A percentile compares a stretch with the other conserved stretches of the same genome.
Evolutionary conservation across 116 monocot genomes (phyloP).

Genomic region (Posidonia oceanica): DNA sequence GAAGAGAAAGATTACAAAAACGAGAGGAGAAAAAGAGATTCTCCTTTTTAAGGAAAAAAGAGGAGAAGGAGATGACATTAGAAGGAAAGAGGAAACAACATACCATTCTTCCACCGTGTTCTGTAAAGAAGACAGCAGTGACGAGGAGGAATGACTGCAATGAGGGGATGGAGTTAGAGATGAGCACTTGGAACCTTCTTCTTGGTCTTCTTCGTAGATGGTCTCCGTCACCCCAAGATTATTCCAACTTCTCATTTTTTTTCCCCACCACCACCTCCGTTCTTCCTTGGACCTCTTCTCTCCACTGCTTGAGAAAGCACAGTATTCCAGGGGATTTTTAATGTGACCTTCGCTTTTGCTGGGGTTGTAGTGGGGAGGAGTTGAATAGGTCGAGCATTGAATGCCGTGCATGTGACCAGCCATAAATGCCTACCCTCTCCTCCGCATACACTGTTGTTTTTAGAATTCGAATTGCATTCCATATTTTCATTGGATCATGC

Average conservation of each 20-base stretch:
- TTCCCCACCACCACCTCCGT: not conserved
- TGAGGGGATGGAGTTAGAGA: constrained; percentile 15
- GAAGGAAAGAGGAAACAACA: constrained; percentile 1
- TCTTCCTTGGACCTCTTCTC: not conserved
- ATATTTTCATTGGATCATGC: not conserved
- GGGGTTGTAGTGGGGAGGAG: constrained; percentile 2
- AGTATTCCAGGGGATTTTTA: too few relatives aligned
- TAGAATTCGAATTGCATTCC: not conserved
- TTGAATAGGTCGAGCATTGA: constrained; percentile 35
- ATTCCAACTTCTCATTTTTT: constrained; percentile 38
- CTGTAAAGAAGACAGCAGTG: constrained; percentile 30
- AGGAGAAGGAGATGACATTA: not conserved
- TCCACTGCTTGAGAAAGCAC: not conserved
- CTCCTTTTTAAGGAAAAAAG: not conserved
- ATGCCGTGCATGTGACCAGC: constrained; percentile 59
- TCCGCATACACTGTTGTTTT: not conserved
- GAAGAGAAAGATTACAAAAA: too few relatives aligned
- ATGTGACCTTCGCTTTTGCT: not conserved
- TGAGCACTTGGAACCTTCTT: constrained; percentile 31
- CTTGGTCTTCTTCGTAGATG: constrained; percentile 80
- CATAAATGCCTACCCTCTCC: constrained; percentile 32
- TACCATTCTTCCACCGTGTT: constrained; percentile 59
- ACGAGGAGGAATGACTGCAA: constrained; percentile 6
- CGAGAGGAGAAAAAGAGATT: too few relatives aligned
- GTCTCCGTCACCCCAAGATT: constrained; percentile 62